A percentile compares a stretch with the other conserved stretches of the same genome.
phyloP scores from a whole-genome alignment of 164 flowering plant species.

The Amborella trichopoda region DNA sequence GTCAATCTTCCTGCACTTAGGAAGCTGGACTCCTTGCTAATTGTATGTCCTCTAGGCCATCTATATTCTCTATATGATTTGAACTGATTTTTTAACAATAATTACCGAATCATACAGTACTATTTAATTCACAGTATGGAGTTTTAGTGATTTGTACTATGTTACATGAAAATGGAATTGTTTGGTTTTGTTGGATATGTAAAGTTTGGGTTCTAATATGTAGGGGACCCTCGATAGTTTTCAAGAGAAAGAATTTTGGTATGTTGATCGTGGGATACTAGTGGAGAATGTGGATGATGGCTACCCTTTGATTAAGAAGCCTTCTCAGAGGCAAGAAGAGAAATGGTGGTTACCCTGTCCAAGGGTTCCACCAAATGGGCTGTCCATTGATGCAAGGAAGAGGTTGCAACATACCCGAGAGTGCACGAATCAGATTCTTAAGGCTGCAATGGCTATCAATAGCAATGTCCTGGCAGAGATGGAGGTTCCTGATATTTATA shows the following conservation, averaged over 20 bases:
- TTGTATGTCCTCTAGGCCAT: conserved; percentile 5
- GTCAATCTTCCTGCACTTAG: conserved; percentile 68
- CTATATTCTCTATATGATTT: too few species aligned
- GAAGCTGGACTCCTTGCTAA: conserved; percentile 68
- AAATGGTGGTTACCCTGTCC: conserved; percentile 90
- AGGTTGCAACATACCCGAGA: conserved; percentile 56
- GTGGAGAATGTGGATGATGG: conserved; percentile 14
- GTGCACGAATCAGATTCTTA: conserved; percentile 59
- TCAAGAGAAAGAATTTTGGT: conserved; percentile 39
- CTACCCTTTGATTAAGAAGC: conserved; percentile 18
- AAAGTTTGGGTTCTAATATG: neutral
- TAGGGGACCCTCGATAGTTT: conserved; percentile 50
- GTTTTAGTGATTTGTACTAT: neutral
- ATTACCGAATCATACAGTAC: too few species aligned
- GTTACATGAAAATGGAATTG: neutral
- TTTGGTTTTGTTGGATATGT: too few species aligned
- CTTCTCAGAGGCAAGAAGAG: conserved; percentile 53
- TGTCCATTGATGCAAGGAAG: conserved; percentile 48
- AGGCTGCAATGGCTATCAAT: conserved; percentile 71
- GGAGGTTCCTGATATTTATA: conserved; percentile 56
- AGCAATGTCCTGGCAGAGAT: conserved; percentile 55
- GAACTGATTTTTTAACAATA: too few species aligned
- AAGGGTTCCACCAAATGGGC: conserved; percentile 46
- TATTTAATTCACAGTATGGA: neutral
- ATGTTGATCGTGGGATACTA: conserved; percentile 47